Conservation (phyloP, 2,329 filamentous ascomycete species). For the Verticillium albo-atrum region DNA sequence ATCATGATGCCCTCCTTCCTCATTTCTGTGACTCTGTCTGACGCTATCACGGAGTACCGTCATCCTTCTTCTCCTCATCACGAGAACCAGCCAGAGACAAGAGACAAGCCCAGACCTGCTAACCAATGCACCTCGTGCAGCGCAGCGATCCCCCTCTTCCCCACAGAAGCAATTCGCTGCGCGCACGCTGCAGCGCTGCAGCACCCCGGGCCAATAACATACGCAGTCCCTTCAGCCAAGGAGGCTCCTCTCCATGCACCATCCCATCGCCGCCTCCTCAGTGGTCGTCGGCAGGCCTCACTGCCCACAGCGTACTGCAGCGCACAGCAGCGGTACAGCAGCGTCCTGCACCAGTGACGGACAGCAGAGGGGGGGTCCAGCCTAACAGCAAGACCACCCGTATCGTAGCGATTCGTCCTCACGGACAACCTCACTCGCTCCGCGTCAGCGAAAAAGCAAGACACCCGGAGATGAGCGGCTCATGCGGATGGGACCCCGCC, state of each 20-base stretch:
- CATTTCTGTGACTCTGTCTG: neutral
- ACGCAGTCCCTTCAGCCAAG: neutral
- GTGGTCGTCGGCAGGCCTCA: no score
- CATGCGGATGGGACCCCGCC: neutral
- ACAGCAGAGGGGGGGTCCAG: neutral
- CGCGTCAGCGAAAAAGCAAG: neutral
- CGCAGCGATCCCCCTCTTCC: neutral
- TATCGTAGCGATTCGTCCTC: neutral
- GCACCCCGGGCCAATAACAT: neutral
- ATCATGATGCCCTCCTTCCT: neutral
- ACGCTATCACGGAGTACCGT: neutral
- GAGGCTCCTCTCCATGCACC: neutral
- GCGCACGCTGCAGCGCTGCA: no score
- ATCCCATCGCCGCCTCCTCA: neutral
- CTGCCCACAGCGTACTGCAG: neutral
- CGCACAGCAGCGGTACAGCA: neutral
- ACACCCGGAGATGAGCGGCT: constrained; percentile 3
- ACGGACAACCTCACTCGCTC: neutral
- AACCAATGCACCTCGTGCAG: neutral
- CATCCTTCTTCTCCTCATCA: neutral
- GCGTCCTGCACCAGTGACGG: neutral
- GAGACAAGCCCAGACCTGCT: neutral
- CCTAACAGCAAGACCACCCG: neutral
- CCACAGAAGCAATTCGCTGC: neutral
- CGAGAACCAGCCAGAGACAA: neutral